Percentiles rank a stretch among this genome's conserved stretches.
Evolutionary conservation across 257 asterid genomes (phyloP).

Genomic region (Leptodermis oblonga): DNA sequence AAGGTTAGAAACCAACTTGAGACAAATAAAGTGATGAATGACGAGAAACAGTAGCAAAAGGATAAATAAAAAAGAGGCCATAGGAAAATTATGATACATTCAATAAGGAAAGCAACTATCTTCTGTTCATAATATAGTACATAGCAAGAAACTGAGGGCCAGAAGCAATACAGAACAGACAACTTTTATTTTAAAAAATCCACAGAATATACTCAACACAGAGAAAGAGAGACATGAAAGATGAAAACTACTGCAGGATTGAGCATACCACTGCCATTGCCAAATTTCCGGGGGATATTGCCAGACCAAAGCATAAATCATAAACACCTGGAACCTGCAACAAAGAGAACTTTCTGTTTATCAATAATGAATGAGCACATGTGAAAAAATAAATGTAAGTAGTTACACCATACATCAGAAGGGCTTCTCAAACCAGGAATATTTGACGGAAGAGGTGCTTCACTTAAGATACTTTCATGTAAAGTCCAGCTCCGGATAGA

Average conservation of each 20-base stretch:
- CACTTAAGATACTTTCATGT: slow-evolving; percentile 38
- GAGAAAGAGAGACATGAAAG: background rate
- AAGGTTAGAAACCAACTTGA: background rate
- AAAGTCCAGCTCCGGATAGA: slow-evolving; percentile 68
- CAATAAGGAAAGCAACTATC: background rate
- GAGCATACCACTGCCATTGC: slow-evolving; percentile 70
- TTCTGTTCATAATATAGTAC: background rate
- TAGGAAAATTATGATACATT: background rate
- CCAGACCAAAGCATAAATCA: slow-evolving; percentile 88
- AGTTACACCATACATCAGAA: slow-evolving; percentile 48
- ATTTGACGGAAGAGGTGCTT: slow-evolving; percentile 61
- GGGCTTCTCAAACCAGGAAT: slow-evolving; percentile 55
- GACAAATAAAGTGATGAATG: background rate
- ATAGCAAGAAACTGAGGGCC: background rate
- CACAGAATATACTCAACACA: background rate
- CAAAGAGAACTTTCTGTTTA: slow-evolving; percentile 18
- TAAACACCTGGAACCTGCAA: slow-evolving; percentile 61
- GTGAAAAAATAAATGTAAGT: slow-evolving; percentile 17
- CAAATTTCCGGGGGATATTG: slow-evolving; percentile 85
- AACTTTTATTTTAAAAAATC: background rate
- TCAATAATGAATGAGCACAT: background rate
- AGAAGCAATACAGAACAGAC: background rate
- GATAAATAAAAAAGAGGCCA: background rate
- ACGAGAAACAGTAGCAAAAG: background rate
- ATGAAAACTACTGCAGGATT: background rate